phyloP scores from a whole-genome alignment of 495 filamentous ascomycete species.

The Trichoderma gamsii region DNA sequence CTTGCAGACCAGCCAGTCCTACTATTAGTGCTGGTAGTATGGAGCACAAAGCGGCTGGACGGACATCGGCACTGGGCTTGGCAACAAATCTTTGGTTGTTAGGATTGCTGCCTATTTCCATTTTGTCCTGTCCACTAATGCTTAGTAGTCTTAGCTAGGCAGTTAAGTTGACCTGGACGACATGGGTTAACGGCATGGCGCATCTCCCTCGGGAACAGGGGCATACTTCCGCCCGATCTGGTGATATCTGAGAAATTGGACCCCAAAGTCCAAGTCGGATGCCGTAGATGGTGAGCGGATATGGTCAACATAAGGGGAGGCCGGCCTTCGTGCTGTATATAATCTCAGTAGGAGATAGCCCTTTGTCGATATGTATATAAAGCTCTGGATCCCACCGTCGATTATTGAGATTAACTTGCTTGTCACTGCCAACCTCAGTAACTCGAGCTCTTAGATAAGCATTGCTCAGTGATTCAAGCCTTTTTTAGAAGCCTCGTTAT shows the following conservation, averaged over 20 bases:
- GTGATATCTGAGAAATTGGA: background rate
- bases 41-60: background rate
- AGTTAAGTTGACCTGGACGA: too few species aligned
- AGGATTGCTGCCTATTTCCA: too few species aligned
- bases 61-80: background rate
- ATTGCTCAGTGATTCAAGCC: too few species aligned
- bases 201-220: background rate
- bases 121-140: too few species aligned
- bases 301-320: background rate
- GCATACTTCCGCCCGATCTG: background rate
- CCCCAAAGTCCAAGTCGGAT: background rate
- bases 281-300: background rate
- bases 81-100: background rate
- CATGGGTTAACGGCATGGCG: too few species aligned
- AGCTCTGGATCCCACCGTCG: background rate
- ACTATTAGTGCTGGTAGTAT: background rate
- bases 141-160: too few species aligned
- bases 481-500: background rate
- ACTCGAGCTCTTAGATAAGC: background rate
- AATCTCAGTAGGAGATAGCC: background rate
- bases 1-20: background rate
- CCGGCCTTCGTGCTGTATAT: background rate
- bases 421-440: background rate
- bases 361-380: background rate
- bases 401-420: background rate